phyloP scores from a whole-genome alignment of 2,329 filamentous ascomycete species.

The Exophiala sideris region DNA sequence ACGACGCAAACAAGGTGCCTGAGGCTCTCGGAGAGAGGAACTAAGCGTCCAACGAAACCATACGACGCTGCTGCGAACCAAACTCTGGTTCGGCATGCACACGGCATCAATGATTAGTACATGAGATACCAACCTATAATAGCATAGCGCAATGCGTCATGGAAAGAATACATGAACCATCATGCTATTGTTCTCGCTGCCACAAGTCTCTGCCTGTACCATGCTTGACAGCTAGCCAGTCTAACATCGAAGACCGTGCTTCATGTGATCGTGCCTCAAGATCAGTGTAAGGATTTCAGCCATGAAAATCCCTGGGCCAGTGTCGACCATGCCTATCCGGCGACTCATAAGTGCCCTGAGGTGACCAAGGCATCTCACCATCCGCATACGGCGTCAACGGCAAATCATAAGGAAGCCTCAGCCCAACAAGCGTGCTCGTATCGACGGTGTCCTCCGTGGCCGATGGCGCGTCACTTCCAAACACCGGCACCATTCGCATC shows the following conservation, averaged over 20 bases:
- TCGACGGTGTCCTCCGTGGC: not conserved
- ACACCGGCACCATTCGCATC: slow-evolving; percentile 65
- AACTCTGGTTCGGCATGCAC: too few relatives aligned
- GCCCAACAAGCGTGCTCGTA: slow-evolving; percentile 53
- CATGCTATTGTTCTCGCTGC: too few relatives aligned
- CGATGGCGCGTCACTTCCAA: slow-evolving; percentile 58
- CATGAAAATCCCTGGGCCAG: slow-evolving; percentile 14
- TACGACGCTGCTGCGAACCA: too few relatives aligned
- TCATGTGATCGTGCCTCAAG: too few relatives aligned
- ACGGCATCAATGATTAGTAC: too few relatives aligned
- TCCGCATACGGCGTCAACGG: slow-evolving; percentile 65
- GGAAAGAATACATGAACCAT: too few relatives aligned
- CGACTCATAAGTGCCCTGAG: slow-evolving; percentile 16
- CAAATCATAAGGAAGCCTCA: slow-evolving; percentile 79
- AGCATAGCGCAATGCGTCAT: too few relatives aligned
- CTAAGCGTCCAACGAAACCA: not conserved
- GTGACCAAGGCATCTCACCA: slow-evolving; percentile 69
- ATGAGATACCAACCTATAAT: too few relatives aligned
- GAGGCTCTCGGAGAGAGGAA: slow-evolving; percentile 49
- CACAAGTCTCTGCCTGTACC: too few relatives aligned
- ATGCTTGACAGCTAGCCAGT: too few relatives aligned
- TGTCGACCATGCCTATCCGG: slow-evolving; percentile 16
- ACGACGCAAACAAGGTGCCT: slow-evolving; percentile 61
- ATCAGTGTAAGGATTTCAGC: too few relatives aligned
- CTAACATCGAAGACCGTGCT: too few relatives aligned